Conservation (phyloP, 306 rosid genomes). For the Lithocarpus polystachyus region DNA sequence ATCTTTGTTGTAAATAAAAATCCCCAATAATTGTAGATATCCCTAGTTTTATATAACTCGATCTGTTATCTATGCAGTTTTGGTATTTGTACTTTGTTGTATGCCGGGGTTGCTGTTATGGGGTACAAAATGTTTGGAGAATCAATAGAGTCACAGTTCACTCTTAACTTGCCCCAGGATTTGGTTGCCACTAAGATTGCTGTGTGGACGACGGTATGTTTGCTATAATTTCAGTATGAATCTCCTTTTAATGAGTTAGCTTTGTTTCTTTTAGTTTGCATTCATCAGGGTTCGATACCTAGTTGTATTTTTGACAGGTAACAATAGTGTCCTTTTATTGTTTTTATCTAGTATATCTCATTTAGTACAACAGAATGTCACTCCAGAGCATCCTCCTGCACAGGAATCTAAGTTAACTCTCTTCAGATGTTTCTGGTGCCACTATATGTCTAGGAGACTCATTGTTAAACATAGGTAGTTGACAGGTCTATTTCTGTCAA, state of each 20-base stretch:
- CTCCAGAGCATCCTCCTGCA: not conserved
- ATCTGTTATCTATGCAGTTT: conserved; percentile 46
- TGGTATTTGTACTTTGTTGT: conserved; percentile 61
- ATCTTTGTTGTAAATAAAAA: not conserved
- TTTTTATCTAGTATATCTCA: not conserved
- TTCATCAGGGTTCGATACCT: not conserved
- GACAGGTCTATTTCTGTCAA: not conserved
- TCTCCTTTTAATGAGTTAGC: not conserved
- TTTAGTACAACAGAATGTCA: not conserved
- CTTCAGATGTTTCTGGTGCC: not conserved
- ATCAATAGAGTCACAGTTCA: conserved; percentile 71
- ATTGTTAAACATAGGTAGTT: not conserved
- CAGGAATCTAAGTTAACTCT: not conserved
- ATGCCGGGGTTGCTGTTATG: conserved; percentile 86
- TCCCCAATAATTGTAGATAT: not conserved
- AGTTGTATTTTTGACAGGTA: not conserved
- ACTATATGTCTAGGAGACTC: not conserved
- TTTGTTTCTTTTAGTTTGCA: not conserved
- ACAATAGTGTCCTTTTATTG: not conserved
- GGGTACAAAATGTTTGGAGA: conserved; percentile 99
- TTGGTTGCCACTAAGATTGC: conserved; percentile 90
- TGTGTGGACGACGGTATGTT: conserved; percentile 92
- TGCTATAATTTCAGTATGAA: conserved; percentile 7
- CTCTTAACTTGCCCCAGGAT: conserved; percentile 86
- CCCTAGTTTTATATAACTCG: not conserved